Evolutionary conservation across 805 yeast genomes (phyloP).

Genomic region (Candida andamanensis): DNA sequence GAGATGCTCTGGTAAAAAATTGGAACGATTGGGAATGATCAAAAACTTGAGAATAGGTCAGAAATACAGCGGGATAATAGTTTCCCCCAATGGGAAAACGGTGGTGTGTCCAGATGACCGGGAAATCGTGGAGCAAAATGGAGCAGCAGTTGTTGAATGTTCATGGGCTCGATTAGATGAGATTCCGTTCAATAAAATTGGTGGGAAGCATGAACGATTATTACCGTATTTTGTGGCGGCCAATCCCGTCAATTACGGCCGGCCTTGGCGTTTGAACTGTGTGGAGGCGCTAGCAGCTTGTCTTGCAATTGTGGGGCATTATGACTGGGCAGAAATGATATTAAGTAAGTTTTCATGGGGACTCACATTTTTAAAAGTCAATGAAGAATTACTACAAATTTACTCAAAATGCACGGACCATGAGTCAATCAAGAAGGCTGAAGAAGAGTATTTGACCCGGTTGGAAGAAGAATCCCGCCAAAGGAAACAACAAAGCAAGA

Average conservation of each 20-base stretch:
- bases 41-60: constrained; percentile 83
- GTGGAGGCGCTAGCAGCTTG: constrained; percentile 98
- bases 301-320: constrained; percentile 86
- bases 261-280: constrained; percentile 93
- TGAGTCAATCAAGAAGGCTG: constrained; percentile 65
- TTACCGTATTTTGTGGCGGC: constrained; percentile 94
- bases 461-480: constrained; percentile 63
- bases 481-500: constrained; percentile 48
- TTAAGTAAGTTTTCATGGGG: constrained; percentile 91
- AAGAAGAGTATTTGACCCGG: constrained; percentile 65
- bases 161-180: constrained; percentile 98
- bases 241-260: constrained; percentile 93
- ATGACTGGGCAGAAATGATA: constrained; percentile 80
- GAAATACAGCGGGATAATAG: constrained; percentile 84
- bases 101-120: constrained; percentile 87
- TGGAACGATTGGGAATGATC: constrained; percentile 83
- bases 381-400: constrained; percentile 67
- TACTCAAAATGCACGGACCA: constrained; percentile 81
- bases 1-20: constrained; percentile 91
- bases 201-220: constrained; percentile 82
- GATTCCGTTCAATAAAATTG: constrained; percentile 89
- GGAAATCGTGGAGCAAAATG: constrained; percentile 68
- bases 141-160: constrained; percentile 98
- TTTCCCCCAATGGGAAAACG: constrained; percentile 86
- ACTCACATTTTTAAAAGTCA: constrained; percentile 74